Evolutionary conservation across 495 filamentous ascomycete genomes (phyloP).

Genomic region (Penicillium angulare): DNA sequence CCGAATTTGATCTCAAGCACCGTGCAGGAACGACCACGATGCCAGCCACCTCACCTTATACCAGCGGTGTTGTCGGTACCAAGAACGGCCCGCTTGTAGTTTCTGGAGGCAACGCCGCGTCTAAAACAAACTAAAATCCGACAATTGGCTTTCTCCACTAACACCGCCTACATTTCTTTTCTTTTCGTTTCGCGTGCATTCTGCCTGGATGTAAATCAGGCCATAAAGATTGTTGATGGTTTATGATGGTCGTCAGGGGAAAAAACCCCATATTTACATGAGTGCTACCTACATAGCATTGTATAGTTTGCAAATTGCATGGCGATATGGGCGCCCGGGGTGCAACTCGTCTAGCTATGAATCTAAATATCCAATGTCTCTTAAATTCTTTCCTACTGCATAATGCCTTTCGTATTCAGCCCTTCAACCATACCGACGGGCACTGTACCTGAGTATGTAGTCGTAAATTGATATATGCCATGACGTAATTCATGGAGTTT

Average conservation of each 20-base stretch:
- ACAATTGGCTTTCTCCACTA: no score
- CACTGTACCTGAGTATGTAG: no score
- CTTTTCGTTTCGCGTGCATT: background rate
- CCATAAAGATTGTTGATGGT: background rate
- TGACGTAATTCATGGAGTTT: no score
- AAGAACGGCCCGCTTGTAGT: conserved; percentile 45
- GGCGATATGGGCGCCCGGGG: conserved; percentile 4
- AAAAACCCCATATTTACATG: conserved; percentile 1
- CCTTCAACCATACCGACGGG: no score
- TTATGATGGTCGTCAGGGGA: background rate
- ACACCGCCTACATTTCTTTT: background rate
- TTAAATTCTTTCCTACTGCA: background rate
- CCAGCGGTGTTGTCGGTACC: conserved; percentile 19
- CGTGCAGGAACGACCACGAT: conserved; percentile 22
- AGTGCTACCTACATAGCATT: conserved; percentile 10
- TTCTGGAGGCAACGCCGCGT: conserved; percentile 31
- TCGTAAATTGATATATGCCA: no score
- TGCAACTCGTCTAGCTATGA: background rate
- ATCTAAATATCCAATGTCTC: conserved; percentile 1
- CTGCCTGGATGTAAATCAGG: background rate
- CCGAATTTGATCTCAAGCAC: conserved; percentile 41
- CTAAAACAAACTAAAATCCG: conserved; percentile 30
- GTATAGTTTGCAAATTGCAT: conserved; percentile 18
- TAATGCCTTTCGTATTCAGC: no score
- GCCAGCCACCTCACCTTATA: conserved; percentile 17